Evolutionary conservation across 257 asterid species (phyloP), one percentile per base, ranked within the genome.

Genomic region (Leptodermis oblonga): DNA sequence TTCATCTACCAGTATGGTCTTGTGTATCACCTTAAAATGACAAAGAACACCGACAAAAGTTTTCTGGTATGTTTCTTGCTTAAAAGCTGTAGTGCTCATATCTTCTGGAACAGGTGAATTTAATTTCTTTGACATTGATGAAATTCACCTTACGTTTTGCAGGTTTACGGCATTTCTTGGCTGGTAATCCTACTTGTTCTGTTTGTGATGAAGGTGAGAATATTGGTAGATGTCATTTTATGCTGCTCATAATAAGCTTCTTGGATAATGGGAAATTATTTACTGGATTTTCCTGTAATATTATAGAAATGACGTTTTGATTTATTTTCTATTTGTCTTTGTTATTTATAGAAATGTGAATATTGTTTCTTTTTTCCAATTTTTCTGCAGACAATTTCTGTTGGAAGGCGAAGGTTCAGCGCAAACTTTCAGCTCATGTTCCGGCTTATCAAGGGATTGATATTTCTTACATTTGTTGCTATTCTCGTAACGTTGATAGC

Each of bases 101-200:
- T 41, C 67, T 60, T 42, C 64, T 64, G 53, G 12, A 33, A 48
- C 71, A 18, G 52, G 53, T 67, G 37, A 34, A n/a, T 43, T 70
- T 62, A n/a, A 20, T 23, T 65, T 36, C 15, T 23, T 43, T 53
- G 55, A 66, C 9, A 13, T 42, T 46, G 62, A 75, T 73, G 55
- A 73, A 67, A 76, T 66, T 52, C 55, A 31, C 69, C 18, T 74
- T 45, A 51, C 72, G 69, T 69, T 34, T 66, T 42, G 18, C 90
- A 92, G 98, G 96, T 90, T 43, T 93, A 93, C 61, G 98, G 98
- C 77, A 69, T 87, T 49, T 93, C 98, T 46, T 93, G 98, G 98
- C 84, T 93, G 73, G 98, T 93, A 74, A 93, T 93, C 78, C 25
- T 93, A 42, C 72, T 88, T 65, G 80, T 93, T 46, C 88, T 93